phyloP scores from a whole-genome alignment of 2,329 filamentous ascomycete species.

The Cladosporium sp. region DNA sequence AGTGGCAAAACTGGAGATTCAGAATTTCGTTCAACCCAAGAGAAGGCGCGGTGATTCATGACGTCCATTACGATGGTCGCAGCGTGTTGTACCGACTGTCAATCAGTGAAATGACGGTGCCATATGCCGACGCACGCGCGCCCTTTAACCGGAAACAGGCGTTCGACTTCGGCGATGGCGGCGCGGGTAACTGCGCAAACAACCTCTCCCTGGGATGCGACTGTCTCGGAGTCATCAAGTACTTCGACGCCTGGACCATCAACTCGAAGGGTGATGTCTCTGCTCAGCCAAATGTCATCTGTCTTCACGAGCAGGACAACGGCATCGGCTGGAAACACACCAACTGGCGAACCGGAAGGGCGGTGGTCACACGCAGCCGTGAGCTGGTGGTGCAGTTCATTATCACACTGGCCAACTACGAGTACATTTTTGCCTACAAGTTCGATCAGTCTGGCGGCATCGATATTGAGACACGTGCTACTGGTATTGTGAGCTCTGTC shows the following conservation, averaged over 20 bases:
- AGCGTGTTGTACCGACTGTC: constrained; percentile 68
- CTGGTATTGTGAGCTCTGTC: constrained; percentile 62
- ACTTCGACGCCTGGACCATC: constrained; percentile 61
- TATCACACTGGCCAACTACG: constrained; percentile 70
- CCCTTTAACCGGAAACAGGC: constrained; percentile 71
- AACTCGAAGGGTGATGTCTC: constrained; percentile 57
- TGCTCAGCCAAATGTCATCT: constrained; percentile 62
- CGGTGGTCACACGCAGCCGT: constrained; percentile 62
- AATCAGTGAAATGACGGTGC: constrained; percentile 65
- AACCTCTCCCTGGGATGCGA: constrained; percentile 69
- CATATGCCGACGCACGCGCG: constrained; percentile 65
- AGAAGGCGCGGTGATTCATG: constrained; percentile 69
- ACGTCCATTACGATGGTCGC: constrained; percentile 66
- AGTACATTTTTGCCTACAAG: constrained; percentile 67
- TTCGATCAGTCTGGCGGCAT: constrained; percentile 66
- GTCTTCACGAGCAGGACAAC: constrained; percentile 69
- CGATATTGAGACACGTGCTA: constrained; percentile 63
- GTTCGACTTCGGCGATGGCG: constrained; percentile 72
- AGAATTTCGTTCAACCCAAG: constrained; percentile 69
- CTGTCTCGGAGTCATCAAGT: constrained; percentile 60
- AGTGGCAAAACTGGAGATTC: constrained; percentile 60
- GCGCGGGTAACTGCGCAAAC: constrained; percentile 67
- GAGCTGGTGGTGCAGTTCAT: constrained; percentile 69
- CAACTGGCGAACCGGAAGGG: constrained; percentile 65
- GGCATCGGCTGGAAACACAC: constrained; percentile 73